Percentiles rank a stretch among this genome's conserved stretches.
Evolutionary conservation across 345 rosid species (phyloP).

Genomic region (Zanthoxylum bungeanum): DNA sequence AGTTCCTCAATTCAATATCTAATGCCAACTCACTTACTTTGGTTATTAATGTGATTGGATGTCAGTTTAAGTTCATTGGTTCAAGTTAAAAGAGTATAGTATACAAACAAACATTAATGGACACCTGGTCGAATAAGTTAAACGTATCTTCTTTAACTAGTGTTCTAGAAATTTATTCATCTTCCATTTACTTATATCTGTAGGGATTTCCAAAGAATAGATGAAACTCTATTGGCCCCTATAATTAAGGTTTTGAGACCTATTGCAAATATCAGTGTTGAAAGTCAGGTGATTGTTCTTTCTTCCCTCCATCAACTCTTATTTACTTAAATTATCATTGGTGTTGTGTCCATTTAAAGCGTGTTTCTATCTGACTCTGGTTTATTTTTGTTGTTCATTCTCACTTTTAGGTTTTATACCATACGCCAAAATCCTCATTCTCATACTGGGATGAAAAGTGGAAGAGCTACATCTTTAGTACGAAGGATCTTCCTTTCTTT

Average conservation of each 20-base stretch:
- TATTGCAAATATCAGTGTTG: conserved; percentile 78
- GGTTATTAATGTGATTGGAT: not conserved
- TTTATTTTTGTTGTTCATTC: conserved; percentile 9
- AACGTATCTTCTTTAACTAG: not conserved
- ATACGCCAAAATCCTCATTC: conserved; percentile 84
- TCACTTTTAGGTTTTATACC: conserved; percentile 68
- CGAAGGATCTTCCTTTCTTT: conserved; percentile 89
- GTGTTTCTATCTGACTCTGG: conserved; percentile 6
- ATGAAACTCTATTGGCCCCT: conserved; percentile 58
- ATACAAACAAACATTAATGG: not conserved
- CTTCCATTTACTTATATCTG: conserved; percentile 18
- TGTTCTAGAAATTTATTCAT: conserved; percentile 5
- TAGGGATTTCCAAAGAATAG: conserved; percentile 80
- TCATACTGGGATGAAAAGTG: conserved; percentile 76
- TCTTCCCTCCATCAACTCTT: conserved; percentile 1
- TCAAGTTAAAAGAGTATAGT: not conserved
- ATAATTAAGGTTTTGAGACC: conserved; percentile 67
- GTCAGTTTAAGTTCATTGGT: not conserved
- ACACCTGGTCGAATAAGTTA: not conserved
- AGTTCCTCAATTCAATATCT: not conserved
- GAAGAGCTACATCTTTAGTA: conserved; percentile 60
- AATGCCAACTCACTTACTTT: not conserved
- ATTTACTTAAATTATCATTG: not conserved
- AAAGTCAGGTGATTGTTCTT: conserved; percentile 69
- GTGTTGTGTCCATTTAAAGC: not conserved